Percentiles rank a stretch among this genome's conserved stretches.
Conservation (phyloP, 768 basidiomycete species). For the Mycena rebaudengoi region DNA sequence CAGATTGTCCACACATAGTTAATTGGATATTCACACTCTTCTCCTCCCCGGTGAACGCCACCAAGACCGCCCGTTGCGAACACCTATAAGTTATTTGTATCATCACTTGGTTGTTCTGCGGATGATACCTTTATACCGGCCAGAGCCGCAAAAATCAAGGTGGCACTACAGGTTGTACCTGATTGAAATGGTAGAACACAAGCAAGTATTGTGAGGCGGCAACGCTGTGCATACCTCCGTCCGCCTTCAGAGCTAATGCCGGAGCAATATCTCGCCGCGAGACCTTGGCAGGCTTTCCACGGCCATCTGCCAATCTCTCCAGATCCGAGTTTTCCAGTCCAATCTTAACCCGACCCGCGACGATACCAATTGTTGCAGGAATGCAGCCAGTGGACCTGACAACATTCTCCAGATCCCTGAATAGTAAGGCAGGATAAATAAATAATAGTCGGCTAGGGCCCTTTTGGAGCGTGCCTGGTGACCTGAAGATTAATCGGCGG, state of each 20-base stretch:
- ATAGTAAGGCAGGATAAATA: no score
- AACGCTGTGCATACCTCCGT: slow-evolving; percentile 70
- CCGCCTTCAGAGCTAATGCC: slow-evolving; percentile 68
- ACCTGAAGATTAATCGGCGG: slow-evolving; percentile 80
- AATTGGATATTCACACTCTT: slow-evolving; percentile 44
- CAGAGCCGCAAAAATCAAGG: slow-evolving; percentile 76
- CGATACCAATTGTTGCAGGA: slow-evolving; percentile 91
- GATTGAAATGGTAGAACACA: slow-evolving; percentile 34
- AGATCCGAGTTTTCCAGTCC: slow-evolving; percentile 76
- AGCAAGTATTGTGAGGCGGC: background rate
- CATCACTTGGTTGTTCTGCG: slow-evolving; percentile 9
- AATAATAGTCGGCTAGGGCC: no score
- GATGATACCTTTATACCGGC: slow-evolving; percentile 82
- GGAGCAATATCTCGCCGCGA: slow-evolving; percentile 85
- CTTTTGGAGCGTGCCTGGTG: no score
- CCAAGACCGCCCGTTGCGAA: slow-evolving; percentile 94
- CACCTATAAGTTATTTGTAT: slow-evolving; percentile 53
- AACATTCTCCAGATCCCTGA: slow-evolving; percentile 69
- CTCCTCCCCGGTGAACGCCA: slow-evolving; percentile 76
- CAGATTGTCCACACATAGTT: background rate
- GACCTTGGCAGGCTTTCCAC: slow-evolving; percentile 63
- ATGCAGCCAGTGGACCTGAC: slow-evolving; percentile 79
- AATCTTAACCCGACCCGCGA: slow-evolving; percentile 86
- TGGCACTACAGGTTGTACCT: slow-evolving; percentile 79
- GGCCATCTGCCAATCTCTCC: slow-evolving; percentile 68